Evolutionary conservation across 2,329 filamentous ascomycete genomes (phyloP).

Genomic region (Phaeoacremonium minimum): DNA sequence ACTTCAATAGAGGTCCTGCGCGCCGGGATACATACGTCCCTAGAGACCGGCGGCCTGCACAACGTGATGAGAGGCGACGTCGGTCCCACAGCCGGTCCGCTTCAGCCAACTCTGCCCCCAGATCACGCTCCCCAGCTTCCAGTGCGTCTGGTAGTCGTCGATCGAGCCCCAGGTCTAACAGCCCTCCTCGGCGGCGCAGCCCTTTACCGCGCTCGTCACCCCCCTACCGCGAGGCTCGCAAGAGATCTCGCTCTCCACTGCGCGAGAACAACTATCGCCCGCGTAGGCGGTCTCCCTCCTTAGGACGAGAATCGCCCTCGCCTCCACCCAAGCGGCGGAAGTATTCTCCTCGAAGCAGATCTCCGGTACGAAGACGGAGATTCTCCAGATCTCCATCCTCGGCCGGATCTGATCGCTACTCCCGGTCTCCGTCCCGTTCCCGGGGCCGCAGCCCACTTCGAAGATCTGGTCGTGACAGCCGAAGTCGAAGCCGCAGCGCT

Average conservation of each 20-base stretch:
- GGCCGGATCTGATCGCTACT: constrained; percentile 29
- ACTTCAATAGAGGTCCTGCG: constrained; percentile 25
- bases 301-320: constrained; percentile 30
- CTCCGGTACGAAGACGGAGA: constrained; percentile 33
- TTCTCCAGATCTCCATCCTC: constrained; percentile 32
- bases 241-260: constrained; percentile 29
- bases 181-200: constrained; percentile 22
- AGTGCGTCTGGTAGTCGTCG: constrained; percentile 19
- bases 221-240: constrained; percentile 16
- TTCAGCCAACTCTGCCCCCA: constrained; percentile 18
- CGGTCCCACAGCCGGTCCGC: constrained; percentile 34
- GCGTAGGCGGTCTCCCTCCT: constrained; percentile 22
- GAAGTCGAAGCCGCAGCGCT: constrained; percentile 20
- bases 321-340: constrained; percentile 49
- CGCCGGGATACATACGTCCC: constrained; percentile 51
- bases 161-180: constrained; percentile 24
- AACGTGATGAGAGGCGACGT: constrained; percentile 34
- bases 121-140: constrained; percentile 31
- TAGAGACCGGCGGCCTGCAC: constrained; percentile 35
- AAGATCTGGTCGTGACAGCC: constrained; percentile 25
- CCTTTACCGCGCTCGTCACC: constrained; percentile 16
- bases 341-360: constrained; percentile 45
- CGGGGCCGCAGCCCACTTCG: constrained; percentile 23
- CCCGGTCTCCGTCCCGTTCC: constrained; percentile 30
- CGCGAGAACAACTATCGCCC: constrained; percentile 18